Evolutionary conservation across 148 eudicot genomes (phyloP).

Genomic region (Suaeda aralocaspica): DNA sequence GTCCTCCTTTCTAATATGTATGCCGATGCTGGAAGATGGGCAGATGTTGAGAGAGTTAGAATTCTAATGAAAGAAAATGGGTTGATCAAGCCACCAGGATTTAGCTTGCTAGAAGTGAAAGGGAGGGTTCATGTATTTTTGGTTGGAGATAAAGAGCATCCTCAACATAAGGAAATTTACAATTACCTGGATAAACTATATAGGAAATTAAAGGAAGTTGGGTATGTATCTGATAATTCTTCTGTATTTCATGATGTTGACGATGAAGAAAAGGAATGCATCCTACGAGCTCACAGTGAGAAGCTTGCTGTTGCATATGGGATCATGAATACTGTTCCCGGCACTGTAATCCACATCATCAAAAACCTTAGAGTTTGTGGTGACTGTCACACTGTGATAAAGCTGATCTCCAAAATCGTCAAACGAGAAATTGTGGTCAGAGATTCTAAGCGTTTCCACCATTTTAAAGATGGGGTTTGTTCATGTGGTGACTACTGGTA

Average conservation of each 20-base stretch:
- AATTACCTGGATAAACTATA: slow-evolving; percentile 38
- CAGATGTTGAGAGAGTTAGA: slow-evolving; percentile 55
- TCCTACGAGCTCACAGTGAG: slow-evolving; percentile 56
- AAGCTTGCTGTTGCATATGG: slow-evolving; percentile 64
- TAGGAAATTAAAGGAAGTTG: slow-evolving; percentile 56
- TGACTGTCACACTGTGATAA: slow-evolving; percentile 66
- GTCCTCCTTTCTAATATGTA: slow-evolving; percentile 68
- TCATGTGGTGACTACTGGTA: slow-evolving; percentile 77
- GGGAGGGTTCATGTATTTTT: slow-evolving; percentile 60
- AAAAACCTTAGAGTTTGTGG: slow-evolving; percentile 68
- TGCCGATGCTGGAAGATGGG: slow-evolving; percentile 77
- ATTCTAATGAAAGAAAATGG: slow-evolving; percentile 48
- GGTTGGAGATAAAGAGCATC: slow-evolving; percentile 62
- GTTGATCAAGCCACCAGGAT: slow-evolving; percentile 57
- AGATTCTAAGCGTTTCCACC: slow-evolving; percentile 70
- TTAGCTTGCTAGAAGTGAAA: slow-evolving; percentile 53
- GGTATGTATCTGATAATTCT: slow-evolving; percentile 53
- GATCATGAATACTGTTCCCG: slow-evolving; percentile 49
- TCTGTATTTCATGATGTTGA: slow-evolving; percentile 71
- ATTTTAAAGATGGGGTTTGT: slow-evolving; percentile 54
- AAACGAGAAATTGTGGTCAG: slow-evolving; percentile 58
- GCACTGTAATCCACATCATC: slow-evolving; percentile 49
- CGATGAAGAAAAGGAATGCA: slow-evolving; percentile 70
- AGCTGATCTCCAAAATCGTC: slow-evolving; percentile 52
- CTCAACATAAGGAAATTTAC: slow-evolving; percentile 49